phyloP scores from a whole-genome alignment of 169 alveolate species.

The Cardiosporidium cionae region DNA sequence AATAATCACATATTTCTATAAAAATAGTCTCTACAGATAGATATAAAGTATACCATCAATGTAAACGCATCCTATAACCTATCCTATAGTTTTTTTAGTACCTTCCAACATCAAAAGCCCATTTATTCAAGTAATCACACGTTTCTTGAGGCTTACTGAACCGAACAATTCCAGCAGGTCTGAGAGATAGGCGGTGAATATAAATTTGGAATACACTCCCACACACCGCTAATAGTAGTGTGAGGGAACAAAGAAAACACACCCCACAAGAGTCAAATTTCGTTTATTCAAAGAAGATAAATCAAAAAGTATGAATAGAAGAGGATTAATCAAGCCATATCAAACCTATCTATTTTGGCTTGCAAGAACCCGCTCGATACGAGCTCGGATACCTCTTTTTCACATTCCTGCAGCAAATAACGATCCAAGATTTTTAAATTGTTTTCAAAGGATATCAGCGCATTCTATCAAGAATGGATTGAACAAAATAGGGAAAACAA shows the following conservation, averaged over 20 bases:
- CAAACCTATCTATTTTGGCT: slow-evolving; percentile 25
- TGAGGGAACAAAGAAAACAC: too few relatives aligned
- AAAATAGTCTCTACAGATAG: background rate
- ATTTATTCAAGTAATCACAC: slow-evolving; percentile 3
- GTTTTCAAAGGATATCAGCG: background rate
- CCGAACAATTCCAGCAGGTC: slow-evolving; percentile 27
- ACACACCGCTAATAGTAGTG: too few relatives aligned
- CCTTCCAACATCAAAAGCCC: slow-evolving; percentile 3
- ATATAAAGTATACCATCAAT: background rate
- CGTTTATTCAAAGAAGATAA: background rate
- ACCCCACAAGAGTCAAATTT: too few relatives aligned
- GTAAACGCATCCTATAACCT: background rate
- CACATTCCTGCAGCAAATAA: slow-evolving; percentile 13
- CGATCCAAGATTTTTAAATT: background rate
- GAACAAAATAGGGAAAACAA: background rate
- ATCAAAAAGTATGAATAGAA: background rate
- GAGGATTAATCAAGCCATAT: background rate
- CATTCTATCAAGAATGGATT: background rate
- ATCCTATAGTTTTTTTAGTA: background rate
- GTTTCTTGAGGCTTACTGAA: slow-evolving; percentile 14
- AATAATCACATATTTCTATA: background rate
- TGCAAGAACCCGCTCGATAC: slow-evolving; percentile 6
- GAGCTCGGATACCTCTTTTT: slow-evolving; percentile 17
- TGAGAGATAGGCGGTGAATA: too few relatives aligned
- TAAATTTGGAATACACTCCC: too few relatives aligned